These are phyloP conservation scores for Citrus australasica DNA, from an alignment of 345 rosid species.

Conservation along the genomic window DNA sequence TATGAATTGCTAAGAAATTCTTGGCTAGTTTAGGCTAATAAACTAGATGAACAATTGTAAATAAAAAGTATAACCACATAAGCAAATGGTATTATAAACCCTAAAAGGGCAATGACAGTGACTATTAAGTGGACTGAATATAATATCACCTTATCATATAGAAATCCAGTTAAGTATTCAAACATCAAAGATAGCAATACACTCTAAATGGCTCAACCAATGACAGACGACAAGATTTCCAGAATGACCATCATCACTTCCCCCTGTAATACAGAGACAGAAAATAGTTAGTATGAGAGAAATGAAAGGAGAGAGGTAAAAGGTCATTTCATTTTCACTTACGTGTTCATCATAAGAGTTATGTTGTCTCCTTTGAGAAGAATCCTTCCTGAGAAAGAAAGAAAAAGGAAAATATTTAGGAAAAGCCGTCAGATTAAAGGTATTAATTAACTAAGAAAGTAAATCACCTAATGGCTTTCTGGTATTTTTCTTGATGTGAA, in stretches of 20 bases:
- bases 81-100: neutral
- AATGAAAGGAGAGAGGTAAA: neutral
- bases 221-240: neutral
- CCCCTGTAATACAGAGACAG: slow-evolving; percentile 34
- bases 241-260: slow-evolving; percentile 33
- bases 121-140: neutral
- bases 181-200: neutral
- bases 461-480: slow-evolving; percentile 73
- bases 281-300: neutral
- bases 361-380: slow-evolving; percentile 91
- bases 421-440: neutral
- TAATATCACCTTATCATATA: slow-evolving; percentile 10
- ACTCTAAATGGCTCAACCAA: neutral
- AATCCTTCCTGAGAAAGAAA: slow-evolving; percentile 68
- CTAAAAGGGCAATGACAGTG: neutral
- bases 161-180: neutral
- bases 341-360: slow-evolving; percentile 92
- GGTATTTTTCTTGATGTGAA: slow-evolving; percentile 77
- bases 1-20: neutral
- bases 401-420: neutral
- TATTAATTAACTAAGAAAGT: neutral
- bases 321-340: slow-evolving; percentile 20
- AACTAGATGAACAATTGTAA: neutral
- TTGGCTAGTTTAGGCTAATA: neutral
- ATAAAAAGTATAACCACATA: neutral